Base-by-base conservation (phyloP, 2,329 filamentous ascomycete species). In the Basipetospora sp. region DNA sequence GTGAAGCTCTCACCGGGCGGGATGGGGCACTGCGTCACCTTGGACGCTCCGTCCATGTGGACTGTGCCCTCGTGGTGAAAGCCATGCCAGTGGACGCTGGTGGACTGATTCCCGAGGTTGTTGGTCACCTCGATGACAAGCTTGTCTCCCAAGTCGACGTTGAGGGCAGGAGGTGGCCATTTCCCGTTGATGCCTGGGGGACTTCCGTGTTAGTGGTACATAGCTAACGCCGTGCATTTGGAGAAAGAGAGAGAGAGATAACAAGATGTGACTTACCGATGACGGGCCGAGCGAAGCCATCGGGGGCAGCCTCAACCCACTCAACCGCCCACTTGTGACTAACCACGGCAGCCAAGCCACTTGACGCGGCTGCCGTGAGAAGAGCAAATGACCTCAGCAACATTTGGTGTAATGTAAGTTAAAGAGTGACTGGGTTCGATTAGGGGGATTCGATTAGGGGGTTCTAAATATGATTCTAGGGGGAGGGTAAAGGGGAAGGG, bases 141-240 rank as follows among this genome's bases (percentile, higher is more conserved):
- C 19, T 54, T 62, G 43, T 74, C 69, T 26, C 68, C 69, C 18
- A 63, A 58, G 31, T 54, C 62, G 30, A 63, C 69, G 41, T 68
- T 59, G 20, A 76, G 64, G 5, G 52, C 50, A 2, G 76, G 76
- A 38, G 71, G 66, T 10, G 75, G 75, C 69, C 74, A 77, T 47
- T 68, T 50, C 4, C 64, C 64, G 46, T 80, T 79, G 52, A 80
- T 70, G 10, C 71, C 72, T 40, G 26, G 22, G 22, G 22, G 6
- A 6, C 22, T 25, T 25, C 11, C 22, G 22, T 25, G n/a, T n/a
- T n/a, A n/a, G n/a, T n/a, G n/a, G n/a, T n/a, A n/a, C n/a, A n/a
- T n/a, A n/a, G n/a, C n/a, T n/a, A n/a, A n/a, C n/a, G n/a, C n/a
- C n/a, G n/a, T n/a, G n/a, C n/a, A n/a, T n/a, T n/a, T n/a, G n/a